These are phyloP conservation scores for Chalaropsis ovoidea DNA, from an alignment of 2,329 filamentous ascomycete genomes.

Conservation along the genomic window DNA sequence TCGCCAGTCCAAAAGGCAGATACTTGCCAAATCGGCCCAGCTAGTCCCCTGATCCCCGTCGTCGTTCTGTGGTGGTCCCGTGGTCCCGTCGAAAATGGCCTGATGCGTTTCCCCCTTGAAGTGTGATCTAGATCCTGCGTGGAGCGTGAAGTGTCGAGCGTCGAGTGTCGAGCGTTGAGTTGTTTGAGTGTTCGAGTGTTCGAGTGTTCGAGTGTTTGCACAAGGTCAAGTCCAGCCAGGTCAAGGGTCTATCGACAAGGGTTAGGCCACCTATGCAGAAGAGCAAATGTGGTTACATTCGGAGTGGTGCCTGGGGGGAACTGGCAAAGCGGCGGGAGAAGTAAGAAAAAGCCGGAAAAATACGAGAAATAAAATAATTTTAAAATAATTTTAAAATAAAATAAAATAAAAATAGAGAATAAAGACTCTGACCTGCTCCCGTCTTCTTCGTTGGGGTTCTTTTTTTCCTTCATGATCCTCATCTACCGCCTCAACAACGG, in stretches of 20 bases:
- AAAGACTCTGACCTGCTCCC: not conserved
- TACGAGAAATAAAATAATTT: not conserved
- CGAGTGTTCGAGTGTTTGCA: no score
- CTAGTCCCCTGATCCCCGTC: not conserved
- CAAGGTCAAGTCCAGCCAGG: not conserved
- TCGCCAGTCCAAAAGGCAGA: constrained; percentile 6
- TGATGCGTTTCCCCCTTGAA: not conserved
- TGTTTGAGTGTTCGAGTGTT: no score
- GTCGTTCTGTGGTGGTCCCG: not conserved
- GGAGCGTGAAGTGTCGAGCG: no score
- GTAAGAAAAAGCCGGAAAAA: not conserved
- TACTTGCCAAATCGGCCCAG: constrained; percentile 5
- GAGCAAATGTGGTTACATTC: constrained; percentile 8
- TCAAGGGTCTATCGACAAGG: not conserved
- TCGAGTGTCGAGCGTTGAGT: no score
- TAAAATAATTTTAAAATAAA: not conserved
- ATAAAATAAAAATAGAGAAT: not conserved
- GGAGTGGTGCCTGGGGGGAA: constrained; percentile 13
- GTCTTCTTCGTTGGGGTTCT: no score
- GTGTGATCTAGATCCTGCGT: constrained; percentile 3
- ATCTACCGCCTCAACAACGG: no score
- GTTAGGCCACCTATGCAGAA: not conserved
- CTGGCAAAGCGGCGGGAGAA: not conserved
- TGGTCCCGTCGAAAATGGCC: constrained; percentile 8
- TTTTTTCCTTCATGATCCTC: no score